A percentile compares a stretch with the other conserved stretches of the same genome.
Evolutionary conservation across 495 filamentous ascomycete genomes (phyloP).

Genomic region (Aspergillus bridgeri): DNA sequence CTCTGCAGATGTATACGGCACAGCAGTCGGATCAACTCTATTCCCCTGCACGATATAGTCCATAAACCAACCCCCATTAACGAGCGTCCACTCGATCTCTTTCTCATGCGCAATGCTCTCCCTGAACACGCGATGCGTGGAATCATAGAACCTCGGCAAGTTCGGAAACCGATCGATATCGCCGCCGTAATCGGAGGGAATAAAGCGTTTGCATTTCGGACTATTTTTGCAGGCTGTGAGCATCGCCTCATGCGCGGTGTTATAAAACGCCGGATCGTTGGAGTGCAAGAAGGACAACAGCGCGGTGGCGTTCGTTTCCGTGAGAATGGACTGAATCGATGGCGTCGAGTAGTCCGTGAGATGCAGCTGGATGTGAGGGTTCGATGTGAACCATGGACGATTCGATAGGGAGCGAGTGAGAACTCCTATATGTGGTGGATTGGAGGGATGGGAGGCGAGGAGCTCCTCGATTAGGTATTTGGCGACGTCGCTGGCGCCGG

Average conservation of each 20-base stretch:
- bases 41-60: neutral
- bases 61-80: neutral
- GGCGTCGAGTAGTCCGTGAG: neutral
- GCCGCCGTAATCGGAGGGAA: neutral
- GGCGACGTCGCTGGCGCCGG: conserved; percentile 2
- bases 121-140: neutral
- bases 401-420: neutral
- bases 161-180: neutral
- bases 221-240: neutral
- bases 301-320: neutral
- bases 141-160: neutral
- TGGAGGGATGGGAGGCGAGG: neutral
- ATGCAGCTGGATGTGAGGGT: neutral
- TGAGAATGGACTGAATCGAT: neutral
- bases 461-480: conserved; percentile 3
- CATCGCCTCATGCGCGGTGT: neutral
- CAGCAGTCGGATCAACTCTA: neutral
- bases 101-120: neutral
- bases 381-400: neutral
- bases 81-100: neutral
- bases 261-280: neutral
- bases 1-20: neutral
- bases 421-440: neutral
- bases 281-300: neutral
- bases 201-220: neutral